phyloP scores from a whole-genome alignment of 176 grass and related monocot genomes.

The Oryza nivara region DNA sequence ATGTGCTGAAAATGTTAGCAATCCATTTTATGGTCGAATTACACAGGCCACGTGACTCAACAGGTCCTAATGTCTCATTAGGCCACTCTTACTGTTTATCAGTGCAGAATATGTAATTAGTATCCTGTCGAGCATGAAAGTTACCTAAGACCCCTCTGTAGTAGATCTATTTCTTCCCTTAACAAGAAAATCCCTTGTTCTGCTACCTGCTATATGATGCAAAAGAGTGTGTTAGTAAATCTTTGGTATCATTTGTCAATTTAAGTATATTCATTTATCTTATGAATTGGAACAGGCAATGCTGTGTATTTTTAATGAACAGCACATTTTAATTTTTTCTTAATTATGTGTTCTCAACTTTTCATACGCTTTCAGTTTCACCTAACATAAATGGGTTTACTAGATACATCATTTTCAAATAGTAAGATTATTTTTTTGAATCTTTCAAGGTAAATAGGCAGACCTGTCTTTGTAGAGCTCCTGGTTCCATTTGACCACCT shows the following conservation, averaged over 20 bases:
- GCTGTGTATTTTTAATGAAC: neutral
- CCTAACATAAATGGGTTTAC: conserved; percentile 4
- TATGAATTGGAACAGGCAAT: neutral
- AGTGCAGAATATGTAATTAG: conserved; percentile 19
- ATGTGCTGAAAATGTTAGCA: conserved; percentile 6
- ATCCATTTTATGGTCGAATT: conserved; percentile 3
- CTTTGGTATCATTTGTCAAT: neutral
- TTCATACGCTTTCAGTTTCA: neutral
- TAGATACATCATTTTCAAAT: conserved; percentile 35
- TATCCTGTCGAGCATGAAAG: conserved; percentile 12
- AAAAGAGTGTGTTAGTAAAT: conserved; percentile 26
- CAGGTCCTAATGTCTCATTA: neutral
- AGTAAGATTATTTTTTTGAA: neutral
- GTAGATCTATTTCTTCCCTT: conserved; percentile 54
- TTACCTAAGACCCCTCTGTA: conserved; percentile 57
- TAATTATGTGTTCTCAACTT: neutral
- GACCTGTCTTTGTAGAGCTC: conserved; percentile 42
- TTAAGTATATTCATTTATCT: neutral
- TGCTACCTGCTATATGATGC: conserved; percentile 44
- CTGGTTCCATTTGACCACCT: conserved; percentile 36
- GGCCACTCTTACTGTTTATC: neutral
- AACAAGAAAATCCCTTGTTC: conserved; percentile 47
- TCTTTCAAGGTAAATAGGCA: neutral
- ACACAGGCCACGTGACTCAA: neutral
- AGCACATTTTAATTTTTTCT: neutral